A percentile compares a stretch with the other conserved stretches of the same genome.
These are phyloP conservation scores for Tricholoma matsutake DNA, from an alignment of 768 basidiomycete species.

Conservation along the genomic window DNA sequence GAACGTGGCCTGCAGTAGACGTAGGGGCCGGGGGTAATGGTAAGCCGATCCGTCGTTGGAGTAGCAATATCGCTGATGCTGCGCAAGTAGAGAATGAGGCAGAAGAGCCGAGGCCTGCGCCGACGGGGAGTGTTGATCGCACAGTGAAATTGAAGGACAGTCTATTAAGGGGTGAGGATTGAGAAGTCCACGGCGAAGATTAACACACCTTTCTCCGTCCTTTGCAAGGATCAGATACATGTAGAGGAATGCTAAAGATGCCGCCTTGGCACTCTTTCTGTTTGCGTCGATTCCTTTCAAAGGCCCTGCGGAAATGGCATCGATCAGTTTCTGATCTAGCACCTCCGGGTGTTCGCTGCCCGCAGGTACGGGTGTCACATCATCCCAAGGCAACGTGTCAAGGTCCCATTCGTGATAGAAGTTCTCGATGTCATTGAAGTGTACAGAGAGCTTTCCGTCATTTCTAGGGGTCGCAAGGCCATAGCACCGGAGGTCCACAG, in stretches of 20 bases:
- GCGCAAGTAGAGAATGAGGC: conserved; percentile 92
- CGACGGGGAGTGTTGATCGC: conserved; percentile 88
- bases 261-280: conserved; percentile 38
- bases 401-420: conserved; percentile 83
- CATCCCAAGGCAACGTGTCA: conserved; percentile 74
- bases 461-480: conserved; percentile 73
- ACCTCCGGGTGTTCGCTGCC: conserved; percentile 56
- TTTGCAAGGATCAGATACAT: conserved; percentile 81
- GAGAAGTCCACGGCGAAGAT: conserved; percentile 11
- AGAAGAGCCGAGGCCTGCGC: conserved; percentile 95
- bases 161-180: conserved; percentile 36
- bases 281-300: conserved; percentile 34
- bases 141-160: conserved; percentile 77
- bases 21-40: conserved; percentile 50
- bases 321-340: conserved; percentile 72
- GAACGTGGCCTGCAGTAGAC: conserved; percentile 46
- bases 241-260: conserved; percentile 80
- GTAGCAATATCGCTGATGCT: conserved; percentile 74
- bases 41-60: conserved; percentile 63
- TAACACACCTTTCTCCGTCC: conserved; percentile 51
- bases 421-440: conserved; percentile 74
- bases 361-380: conserved; percentile 50
- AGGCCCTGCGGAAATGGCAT: conserved; percentile 57
- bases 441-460: conserved; percentile 70
- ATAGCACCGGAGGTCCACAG: conserved; percentile 94